Evolutionary conservation across 1,139 yeast genomes (phyloP), one percentile per base, ranked within the genome.

Genomic region (Taphrina betulina): DNA sequence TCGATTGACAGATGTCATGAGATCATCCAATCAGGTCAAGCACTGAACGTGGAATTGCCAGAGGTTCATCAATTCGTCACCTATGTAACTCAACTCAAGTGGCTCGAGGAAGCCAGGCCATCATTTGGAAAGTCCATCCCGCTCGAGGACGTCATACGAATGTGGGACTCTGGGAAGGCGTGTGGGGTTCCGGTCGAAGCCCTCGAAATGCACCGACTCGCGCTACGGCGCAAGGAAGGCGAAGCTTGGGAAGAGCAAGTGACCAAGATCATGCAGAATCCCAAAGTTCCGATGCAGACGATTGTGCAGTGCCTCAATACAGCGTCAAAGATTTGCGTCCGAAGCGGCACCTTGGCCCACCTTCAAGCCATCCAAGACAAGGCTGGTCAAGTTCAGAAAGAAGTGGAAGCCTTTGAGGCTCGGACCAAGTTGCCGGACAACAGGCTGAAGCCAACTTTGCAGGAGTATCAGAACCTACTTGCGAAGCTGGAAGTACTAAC

Each of bases 31-130:
- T 63, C 79, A 31, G 90, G 90, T 1, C 75, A 75, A 59, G 75
- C 81, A 12, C 78, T 83, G 64, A 85, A 85, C 2, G 68, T 84
- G 33, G 74, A 73, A 7, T 67, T 84, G 19, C 78, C 81, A 1
- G 77, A 83, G 1, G 70, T 81, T 34, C 69, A 68, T 12, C 72
- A 77, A 50, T 66, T 85, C 41, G 76, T 74, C 14, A 71, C 80
- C 57, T 68, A 82, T 19, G 70, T 80, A 42, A 74, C 74, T 45
- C 72, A 80, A 54, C 63, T 76, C 46, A 68, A 67, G 40, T 83
- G 90, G 89, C 58, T 68, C n/a, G 60, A 59, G 5, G 57, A 52
- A 2, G 66, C 64, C 38, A 61, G 61, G 36, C 62, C 58, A 2
- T 52, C 64, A 3, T 46, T 69, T 43, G 55, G 60, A n/a, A 51